Evolutionary conservation across 768 basidiomycete genomes (phyloP).

Genomic region (Kwoniella sp.): DNA sequence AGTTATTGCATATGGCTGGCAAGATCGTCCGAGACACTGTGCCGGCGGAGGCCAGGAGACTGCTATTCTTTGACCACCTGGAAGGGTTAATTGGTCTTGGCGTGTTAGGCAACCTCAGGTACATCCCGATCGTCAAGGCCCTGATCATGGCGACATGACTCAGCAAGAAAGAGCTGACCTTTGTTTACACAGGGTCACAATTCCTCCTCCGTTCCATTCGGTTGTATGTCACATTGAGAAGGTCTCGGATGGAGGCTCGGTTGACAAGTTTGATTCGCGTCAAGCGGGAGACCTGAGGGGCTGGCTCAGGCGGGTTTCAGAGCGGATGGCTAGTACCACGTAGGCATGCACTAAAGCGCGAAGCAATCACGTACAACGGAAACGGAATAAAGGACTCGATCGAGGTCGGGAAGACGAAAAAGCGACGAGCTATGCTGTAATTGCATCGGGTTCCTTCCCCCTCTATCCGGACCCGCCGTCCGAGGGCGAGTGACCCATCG

Average conservation of each 20-base stretch:
- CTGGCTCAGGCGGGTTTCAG: slow-evolving; percentile 3
- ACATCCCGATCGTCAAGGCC: background rate
- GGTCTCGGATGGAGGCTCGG: background rate
- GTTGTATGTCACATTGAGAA: slow-evolving; percentile 6
- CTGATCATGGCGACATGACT: background rate
- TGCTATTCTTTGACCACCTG: slow-evolving; percentile 18
- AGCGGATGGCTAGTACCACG: no score
- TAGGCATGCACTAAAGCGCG: no score
- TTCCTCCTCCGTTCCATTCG: slow-evolving; percentile 14
- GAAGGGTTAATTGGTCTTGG: slow-evolving; percentile 12
- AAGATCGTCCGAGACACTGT: background rate
- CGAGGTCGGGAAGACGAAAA: no score
- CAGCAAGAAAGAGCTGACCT: background rate
- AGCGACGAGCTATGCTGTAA: no score
- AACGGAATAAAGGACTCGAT: no score
- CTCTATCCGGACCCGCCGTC: no score
- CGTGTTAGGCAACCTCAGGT: slow-evolving; percentile 4
- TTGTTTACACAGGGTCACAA: slow-evolving; percentile 2
- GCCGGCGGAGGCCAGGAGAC: background rate
- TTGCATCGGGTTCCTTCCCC: no score
- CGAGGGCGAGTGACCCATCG: no score
- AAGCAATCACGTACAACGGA: no score
- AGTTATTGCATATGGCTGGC: slow-evolving; percentile 8
- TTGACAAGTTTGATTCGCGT: slow-evolving; percentile 2
- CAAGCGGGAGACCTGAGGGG: background rate